Base-by-base conservation (phyloP, 495 filamentous ascomycete genomes). In the Tuber calosporum region DNA sequence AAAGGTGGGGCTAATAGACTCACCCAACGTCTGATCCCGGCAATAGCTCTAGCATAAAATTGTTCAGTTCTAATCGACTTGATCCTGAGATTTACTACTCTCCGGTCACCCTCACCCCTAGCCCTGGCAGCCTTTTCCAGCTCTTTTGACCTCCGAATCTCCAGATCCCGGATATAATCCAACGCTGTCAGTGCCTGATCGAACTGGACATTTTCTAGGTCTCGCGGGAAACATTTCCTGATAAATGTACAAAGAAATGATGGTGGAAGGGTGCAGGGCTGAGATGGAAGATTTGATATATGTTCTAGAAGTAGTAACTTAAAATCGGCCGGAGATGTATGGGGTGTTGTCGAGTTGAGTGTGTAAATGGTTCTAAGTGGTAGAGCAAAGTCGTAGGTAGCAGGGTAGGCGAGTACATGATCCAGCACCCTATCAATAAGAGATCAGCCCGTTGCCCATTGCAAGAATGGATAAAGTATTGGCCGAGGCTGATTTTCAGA, bases 321-420 rank as follows among this genome's bases (percentile, higher is more conserved):
- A 81, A 93, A 90, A 76, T 90, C 86, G 43, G 87, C 85, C 17
- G 88, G 85, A 7, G 87, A 81, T 73, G 78, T 84, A 80, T 81
- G 83, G 40, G 83, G 73, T 37, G 88, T 86, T 58, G 87, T 84
- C 74, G 86, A 89, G 79, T 93, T 93, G 81, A 93, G 84, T 20
- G 86, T 86, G 81, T 92, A 93, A 86, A 92, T 91, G 72, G 88
- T 91, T 69, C 90, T 87, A 34, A 93, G 84, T 22, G 90, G 91
- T 58, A 93, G 89, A 38, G 74, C 67, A 48, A 71, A 74, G 77
- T 92, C 90, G 79, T 91, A 91, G 42, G 85, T 85, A 73, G 84
- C 85, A 13, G 89, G 88, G 80, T 91, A 89, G 43, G 89, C 86
- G 66, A 90, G 82, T 72, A 89, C 84, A 79, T 92, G 90, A 70